Evolutionary conservation across 345 rosid genomes (phyloP), one percentile per base, ranked within the genome.

Genomic region (Linum lewisii): DNA sequence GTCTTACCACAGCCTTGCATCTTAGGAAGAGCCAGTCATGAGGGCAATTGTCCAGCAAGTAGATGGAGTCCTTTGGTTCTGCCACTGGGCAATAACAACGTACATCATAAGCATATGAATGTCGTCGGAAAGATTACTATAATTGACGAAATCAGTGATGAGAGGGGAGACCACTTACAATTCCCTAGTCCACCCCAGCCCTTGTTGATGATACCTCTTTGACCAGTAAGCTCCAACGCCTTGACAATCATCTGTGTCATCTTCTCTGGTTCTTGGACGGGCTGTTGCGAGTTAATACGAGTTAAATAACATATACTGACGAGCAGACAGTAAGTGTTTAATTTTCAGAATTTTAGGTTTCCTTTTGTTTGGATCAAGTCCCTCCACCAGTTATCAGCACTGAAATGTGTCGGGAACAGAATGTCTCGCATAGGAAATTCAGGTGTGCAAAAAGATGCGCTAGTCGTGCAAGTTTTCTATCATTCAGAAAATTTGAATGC

Each of bases 161-260:
- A 47, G 13, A 60, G 53, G 6, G 54, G 50, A 37, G 16, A 47
- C 36, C 32, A 76, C 78, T 63, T 79, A 84, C 87, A 63, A 37
- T 79, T 59, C 64, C 90, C 90, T 61, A 84, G 86, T 63, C 90
- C 90, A 53, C 86, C 84, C 89, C 89, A 84, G 52, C 89, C 89
- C 71, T 75, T 84, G 75, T 75, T 84, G 36, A 84, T 79, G 73
- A 84, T 78, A 68, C 86, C 90, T 74, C 90, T 81, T 68, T 79
- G 83, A 36, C 73, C 58, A 54, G 90, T 84, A 19, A 8, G 50
- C 66, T 79, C 81, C 66, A 82, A 71, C 63, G 87, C 85, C 60
- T 57, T 36, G 18, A 84, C 75, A 57, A 84, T 79, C 57, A 70
- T 75, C 51, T 79, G 74, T 34, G 90, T 84, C 90, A 84, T 76